Conservation (phyloP, 2,329 filamentous ascomycete genomes). For the Pezicula rhizophila region DNA sequence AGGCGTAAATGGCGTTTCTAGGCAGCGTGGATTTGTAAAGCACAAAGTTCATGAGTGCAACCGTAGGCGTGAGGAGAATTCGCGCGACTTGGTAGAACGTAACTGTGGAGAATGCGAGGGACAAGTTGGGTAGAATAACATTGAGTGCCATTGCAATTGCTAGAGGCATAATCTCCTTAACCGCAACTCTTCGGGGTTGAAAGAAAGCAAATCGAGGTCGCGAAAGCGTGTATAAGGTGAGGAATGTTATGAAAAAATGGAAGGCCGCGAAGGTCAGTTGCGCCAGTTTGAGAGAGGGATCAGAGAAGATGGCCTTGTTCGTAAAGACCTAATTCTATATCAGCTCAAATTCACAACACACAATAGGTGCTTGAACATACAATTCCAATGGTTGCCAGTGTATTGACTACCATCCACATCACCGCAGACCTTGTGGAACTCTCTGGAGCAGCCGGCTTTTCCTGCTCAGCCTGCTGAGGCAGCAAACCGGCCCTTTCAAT, state of each 20-base stretch:
- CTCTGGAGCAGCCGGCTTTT: slow-evolving; percentile 25
- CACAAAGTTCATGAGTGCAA: slow-evolving; percentile 59
- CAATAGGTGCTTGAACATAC: slow-evolving; percentile 32
- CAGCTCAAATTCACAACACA: neutral
- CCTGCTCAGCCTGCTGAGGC: slow-evolving; percentile 25
- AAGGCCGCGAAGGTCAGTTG: slow-evolving; percentile 63
- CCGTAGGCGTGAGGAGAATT: slow-evolving; percentile 59
- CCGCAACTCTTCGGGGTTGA: slow-evolving; percentile 45
- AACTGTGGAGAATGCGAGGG: slow-evolving; percentile 60
- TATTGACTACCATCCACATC: slow-evolving; percentile 56
- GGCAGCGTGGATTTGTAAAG: slow-evolving; percentile 54
- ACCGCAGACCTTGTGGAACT: slow-evolving; percentile 33
- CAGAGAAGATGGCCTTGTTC: slow-evolving; percentile 64
- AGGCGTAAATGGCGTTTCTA: slow-evolving; percentile 40
- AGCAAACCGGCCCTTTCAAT: slow-evolving; percentile 38
- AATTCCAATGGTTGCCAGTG: slow-evolving; percentile 56
- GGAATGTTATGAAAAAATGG: slow-evolving; percentile 61
- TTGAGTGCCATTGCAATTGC: slow-evolving; percentile 62
- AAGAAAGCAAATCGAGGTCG: slow-evolving; percentile 54
- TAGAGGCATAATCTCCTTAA: slow-evolving; percentile 56
- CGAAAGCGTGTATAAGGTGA: slow-evolving; percentile 57
- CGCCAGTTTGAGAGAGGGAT: slow-evolving; percentile 52
- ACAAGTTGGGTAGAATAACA: slow-evolving; percentile 63
- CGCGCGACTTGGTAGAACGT: slow-evolving; percentile 67
- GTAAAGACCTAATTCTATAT: slow-evolving; percentile 50